phyloP scores from a whole-genome alignment of 345 rosid species.

The Eucalyptus marginata region DNA sequence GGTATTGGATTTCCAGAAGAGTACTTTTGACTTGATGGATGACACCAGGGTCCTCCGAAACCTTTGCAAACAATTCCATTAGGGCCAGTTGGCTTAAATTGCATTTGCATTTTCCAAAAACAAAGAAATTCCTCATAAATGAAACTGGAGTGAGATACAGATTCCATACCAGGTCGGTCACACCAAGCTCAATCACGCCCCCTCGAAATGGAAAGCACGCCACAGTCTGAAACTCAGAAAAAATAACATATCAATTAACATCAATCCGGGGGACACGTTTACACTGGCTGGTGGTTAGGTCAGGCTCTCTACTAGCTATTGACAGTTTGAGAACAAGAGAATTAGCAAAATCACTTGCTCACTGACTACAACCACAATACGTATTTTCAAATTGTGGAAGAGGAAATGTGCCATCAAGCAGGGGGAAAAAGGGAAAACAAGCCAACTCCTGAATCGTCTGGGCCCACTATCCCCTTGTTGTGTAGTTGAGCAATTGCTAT shows the following conservation, averaged over 20 bases:
- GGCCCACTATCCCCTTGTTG: not conserved
- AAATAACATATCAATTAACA: not conserved
- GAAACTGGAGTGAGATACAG: not conserved
- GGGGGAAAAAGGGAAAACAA: not conserved
- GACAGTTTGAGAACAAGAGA: not conserved
- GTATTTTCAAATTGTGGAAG: not conserved
- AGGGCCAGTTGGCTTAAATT: not conserved
- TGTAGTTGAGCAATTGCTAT: not conserved
- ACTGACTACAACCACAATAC: not conserved
- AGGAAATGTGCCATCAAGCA: not conserved
- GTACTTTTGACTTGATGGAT: slow-evolving; percentile 47
- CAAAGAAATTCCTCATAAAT: not conserved
- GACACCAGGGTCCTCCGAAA: slow-evolving; percentile 59
- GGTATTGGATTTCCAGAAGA: slow-evolving; percentile 44
- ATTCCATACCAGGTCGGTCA: slow-evolving; percentile 60
- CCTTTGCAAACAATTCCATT: slow-evolving; percentile 19
- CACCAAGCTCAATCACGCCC: slow-evolving; percentile 87
- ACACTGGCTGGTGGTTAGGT: not conserved
- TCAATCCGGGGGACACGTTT: not conserved
- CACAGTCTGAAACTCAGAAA: slow-evolving; percentile 49
- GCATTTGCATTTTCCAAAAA: not conserved
- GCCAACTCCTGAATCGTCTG: not conserved
- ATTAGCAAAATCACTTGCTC: not conserved
- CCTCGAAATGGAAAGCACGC: slow-evolving; percentile 77
- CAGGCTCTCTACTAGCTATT: not conserved